phyloP scores from a whole-genome alignment of 257 asterid genomes.

The Hygrophila difformis region DNA sequence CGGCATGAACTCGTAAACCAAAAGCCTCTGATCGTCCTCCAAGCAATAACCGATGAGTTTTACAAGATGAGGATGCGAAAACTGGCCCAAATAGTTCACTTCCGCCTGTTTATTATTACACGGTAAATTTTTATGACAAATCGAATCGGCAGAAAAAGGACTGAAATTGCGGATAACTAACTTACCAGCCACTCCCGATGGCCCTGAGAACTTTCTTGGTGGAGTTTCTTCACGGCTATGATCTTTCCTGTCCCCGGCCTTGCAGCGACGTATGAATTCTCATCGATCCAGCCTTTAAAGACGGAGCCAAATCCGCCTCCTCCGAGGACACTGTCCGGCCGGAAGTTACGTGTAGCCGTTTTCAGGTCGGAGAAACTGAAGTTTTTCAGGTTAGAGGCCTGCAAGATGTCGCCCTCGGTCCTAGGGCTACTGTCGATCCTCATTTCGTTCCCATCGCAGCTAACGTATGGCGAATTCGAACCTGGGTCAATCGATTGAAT shows the following conservation, averaged over 20 bases:
- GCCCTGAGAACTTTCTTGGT: conserved; percentile 24
- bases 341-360: conserved; percentile 28
- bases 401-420: conserved; percentile 24
- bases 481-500: neutral
- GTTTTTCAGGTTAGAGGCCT: conserved; percentile 22
- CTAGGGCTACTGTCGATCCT: conserved; percentile 6
- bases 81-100: conserved; percentile 10
- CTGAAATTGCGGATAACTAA: neutral
- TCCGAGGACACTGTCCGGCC: conserved; percentile 30
- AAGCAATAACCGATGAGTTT: conserved; percentile 16
- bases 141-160: neutral
- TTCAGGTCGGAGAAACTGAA: conserved; percentile 24
- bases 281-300: conserved; percentile 24
- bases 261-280: conserved; percentile 19
- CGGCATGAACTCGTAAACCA: conserved; percentile 29
- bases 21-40: conserved; percentile 28
- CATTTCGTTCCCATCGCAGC: neutral
- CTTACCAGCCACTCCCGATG: conserved; percentile 37
- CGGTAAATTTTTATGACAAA: neutral
- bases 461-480: neutral
- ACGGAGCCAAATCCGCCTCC: conserved; percentile 34
- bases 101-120: conserved; percentile 8
- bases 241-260: conserved; percentile 29
- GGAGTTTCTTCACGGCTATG: conserved; percentile 25
- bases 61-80: conserved; percentile 8